Evolutionary conservation across 495 filamentous ascomycete species (phyloP), one percentile per base, ranked within the genome.

Genomic region (Daldinia childiae): DNA sequence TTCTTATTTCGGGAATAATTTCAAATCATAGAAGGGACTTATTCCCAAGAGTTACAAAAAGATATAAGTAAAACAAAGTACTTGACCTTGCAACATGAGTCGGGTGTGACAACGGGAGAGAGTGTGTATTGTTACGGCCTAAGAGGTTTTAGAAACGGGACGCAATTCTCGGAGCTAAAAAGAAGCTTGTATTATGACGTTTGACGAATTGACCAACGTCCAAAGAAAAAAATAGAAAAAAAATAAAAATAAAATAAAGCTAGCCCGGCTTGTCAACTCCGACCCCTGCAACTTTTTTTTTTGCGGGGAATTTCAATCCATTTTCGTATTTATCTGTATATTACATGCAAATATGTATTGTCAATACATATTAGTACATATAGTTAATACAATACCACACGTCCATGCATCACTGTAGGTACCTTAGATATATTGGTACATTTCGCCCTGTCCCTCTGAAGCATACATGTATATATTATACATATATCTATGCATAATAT

Each of bases 161-260:
- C 24, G 36, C 38, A 51, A 59, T 59, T 48, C 58, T 36, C 11
- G 48, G 34, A 65, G 68, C 55, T 70, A 56, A 55, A 4, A 69
- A 48, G 59, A 11, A 70, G 68, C 62, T 66, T 58, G 48, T 54
- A 55, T 69, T 63, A 73, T 69, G 70, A 73, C 70, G 70, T 73
- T 73, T 19, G 36, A 50, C 21, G 15, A 68, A 59, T 72, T 63
- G 68, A 48, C 55, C 43, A 39, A 58, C 5, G 36, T 58, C 52
- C 24, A 64, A 59, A 5, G 26, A 36, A 41, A 54, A 36, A 39
- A 56, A 55, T n/a, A n/a, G n/a, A n/a, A 34, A 38, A 64, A 36
- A 30, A 61, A 39, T 21, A 34, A 38, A 64, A 56, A 30, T 14
- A 51, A 58, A 59, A 66, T 50, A 50, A 57, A 38, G 36, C 36